phyloP scores from a whole-genome alignment of 1,284 basidiomycete genomes.

The Trichosporon sp. region DNA sequence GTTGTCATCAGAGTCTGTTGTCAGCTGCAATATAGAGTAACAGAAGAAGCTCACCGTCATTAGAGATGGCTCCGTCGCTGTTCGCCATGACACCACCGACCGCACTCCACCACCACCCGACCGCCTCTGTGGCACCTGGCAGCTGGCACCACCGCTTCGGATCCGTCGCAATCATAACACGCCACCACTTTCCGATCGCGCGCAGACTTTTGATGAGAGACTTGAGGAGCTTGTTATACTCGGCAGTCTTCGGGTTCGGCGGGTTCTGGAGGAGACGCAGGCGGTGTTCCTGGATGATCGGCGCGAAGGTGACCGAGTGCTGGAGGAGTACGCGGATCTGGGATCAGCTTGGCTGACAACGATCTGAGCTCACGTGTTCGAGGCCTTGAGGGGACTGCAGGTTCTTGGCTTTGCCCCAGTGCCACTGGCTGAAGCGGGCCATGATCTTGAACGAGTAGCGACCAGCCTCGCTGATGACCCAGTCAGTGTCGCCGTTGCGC shows the following conservation, averaged over 20 bases:
- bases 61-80: conserved; percentile 39
- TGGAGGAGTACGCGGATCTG: conserved; percentile 37
- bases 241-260: conserved; percentile 11
- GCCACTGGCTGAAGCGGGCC: conserved; percentile 41
- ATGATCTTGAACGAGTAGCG: conserved; percentile 48
- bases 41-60: conserved; percentile 39
- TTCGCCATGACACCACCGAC: conserved; percentile 44
- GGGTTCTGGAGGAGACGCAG: conserved; percentile 27
- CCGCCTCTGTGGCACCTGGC: conserved; percentile 35
- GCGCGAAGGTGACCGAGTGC: conserved; percentile 40
- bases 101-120: conserved; percentile 49
- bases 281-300: conserved; percentile 39
- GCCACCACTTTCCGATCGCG: conserved; percentile 47
- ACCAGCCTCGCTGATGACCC: conserved; percentile 42
- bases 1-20: conserved; percentile 30
- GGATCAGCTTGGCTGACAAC: background rate
- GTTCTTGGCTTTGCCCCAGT: conserved; percentile 43
- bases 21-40: background rate
- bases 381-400: conserved; percentile 32
- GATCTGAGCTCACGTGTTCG: conserved; percentile 26
- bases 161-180: conserved; percentile 43
- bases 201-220: conserved; percentile 43
- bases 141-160: conserved; percentile 45
- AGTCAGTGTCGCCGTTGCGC: conserved; percentile 31
- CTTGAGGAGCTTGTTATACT: conserved; percentile 26